A percentile compares a stretch with the other conserved stretches of the same genome.
phyloP scores from a whole-genome alignment of 257 asterid genomes.

The Nicotiana knightiana region DNA sequence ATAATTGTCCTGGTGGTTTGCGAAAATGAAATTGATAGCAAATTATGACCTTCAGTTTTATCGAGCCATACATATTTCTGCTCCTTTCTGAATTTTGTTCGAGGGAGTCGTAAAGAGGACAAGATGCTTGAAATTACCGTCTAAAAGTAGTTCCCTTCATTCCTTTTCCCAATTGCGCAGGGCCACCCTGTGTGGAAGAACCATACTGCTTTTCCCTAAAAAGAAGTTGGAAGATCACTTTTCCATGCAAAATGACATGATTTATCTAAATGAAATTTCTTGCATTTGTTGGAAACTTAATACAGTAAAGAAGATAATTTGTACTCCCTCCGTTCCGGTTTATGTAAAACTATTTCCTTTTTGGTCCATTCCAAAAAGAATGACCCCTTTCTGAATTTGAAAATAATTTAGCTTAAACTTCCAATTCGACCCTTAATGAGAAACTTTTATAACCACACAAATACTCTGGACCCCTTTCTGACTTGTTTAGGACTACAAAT shows the following conservation, averaged over 20 bases:
- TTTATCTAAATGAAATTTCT: neutral
- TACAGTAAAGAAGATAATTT: neutral
- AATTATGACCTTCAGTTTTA: neutral
- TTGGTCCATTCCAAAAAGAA: too few relatives aligned
- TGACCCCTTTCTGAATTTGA: too few relatives aligned
- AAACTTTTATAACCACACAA: too few relatives aligned
- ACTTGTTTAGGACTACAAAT: too few relatives aligned
- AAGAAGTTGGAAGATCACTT: neutral
- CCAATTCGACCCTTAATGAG: too few relatives aligned
- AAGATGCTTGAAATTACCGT: neutral
- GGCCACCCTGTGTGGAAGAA: neutral
- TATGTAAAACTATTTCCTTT: too few relatives aligned
- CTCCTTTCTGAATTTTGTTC: neutral
- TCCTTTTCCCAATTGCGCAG: neutral
- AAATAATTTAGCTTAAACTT: too few relatives aligned
- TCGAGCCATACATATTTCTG: slow-evolving; percentile 4
- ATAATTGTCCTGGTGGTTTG: slow-evolving; percentile 10
- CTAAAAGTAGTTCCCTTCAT: neutral
- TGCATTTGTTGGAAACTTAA: neutral
- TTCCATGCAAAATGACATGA: neutral
- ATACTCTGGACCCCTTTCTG: too few relatives aligned
- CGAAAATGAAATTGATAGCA: neutral
- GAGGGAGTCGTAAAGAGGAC: neutral
- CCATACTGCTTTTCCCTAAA: neutral
- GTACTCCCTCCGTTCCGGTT: too few relatives aligned